A percentile compares a stretch with the other conserved stretches of the same genome.
Conservation (phyloP, 2,329 filamentous ascomycete genomes). For the Penicillium concentricum region DNA sequence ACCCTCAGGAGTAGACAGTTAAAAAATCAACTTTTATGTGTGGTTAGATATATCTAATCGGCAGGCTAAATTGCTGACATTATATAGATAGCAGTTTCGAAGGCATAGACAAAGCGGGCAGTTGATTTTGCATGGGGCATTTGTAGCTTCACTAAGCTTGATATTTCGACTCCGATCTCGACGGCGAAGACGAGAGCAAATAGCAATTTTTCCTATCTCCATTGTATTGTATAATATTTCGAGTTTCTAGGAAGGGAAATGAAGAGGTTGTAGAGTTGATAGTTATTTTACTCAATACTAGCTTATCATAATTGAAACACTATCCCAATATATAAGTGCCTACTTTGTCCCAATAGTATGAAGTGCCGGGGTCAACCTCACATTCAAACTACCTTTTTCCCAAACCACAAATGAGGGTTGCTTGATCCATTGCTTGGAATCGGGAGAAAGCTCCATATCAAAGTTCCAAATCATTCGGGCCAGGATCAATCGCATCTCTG, state of each 20-base stretch:
- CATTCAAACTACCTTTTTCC: background rate
- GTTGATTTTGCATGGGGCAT: too few species aligned
- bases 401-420: background rate
- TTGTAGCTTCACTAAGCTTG: too few species aligned
- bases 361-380: background rate
- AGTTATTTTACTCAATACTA: background rate
- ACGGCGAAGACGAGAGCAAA: background rate
- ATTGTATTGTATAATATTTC: background rate
- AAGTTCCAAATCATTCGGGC: background rate
- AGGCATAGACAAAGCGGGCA: too few species aligned
- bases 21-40: too few species aligned
- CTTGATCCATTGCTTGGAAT: background rate
- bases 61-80: too few species aligned
- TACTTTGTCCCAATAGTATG: background rate
- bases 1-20: background rate
- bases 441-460: background rate
- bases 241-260: too few species aligned
- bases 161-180: background rate
- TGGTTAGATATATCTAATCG: too few species aligned
- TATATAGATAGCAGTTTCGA: too few species aligned
- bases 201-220: background rate
- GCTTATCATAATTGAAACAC: background rate
- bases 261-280: background rate
- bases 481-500: background rate
- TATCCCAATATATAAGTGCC: background rate